Conservation (phyloP, 495 filamentous ascomycete species). For the Entonaema liquescens region DNA sequence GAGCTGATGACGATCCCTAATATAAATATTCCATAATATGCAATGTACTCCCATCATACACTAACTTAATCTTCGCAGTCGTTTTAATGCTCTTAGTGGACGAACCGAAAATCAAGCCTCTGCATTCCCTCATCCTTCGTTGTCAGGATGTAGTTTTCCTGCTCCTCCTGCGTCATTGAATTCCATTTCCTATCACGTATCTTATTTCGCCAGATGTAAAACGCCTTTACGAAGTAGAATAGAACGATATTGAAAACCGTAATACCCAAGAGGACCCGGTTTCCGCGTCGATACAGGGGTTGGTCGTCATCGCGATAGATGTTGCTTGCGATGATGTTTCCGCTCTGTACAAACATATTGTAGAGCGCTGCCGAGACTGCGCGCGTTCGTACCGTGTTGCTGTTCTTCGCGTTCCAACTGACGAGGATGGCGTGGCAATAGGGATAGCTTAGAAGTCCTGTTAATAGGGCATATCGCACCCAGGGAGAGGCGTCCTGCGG, state of each 20-base stretch:
- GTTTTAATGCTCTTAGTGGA: conserved; percentile 14
- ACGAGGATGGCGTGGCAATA: conserved; percentile 71
- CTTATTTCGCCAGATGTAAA: conserved; percentile 53
- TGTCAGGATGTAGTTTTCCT: conserved; percentile 43
- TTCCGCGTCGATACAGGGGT: conserved; percentile 62
- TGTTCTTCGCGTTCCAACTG: conserved; percentile 67
- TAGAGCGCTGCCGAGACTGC: conserved; percentile 65
- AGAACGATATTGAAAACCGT: conserved; percentile 51
- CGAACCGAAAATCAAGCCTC: conserved; percentile 36
- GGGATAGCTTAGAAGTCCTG: conserved; percentile 64
- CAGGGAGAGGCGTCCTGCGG: conserved; percentile 54
- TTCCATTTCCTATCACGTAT: conserved; percentile 48
- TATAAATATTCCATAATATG: no score
- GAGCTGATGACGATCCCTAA: no score
- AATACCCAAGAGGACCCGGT: conserved; percentile 57
- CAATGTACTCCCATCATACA: no score
- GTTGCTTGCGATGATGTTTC: conserved; percentile 61
- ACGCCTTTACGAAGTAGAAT: conserved; percentile 50
- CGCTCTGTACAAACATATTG: conserved; percentile 58
- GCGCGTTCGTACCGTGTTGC: conserved; percentile 67
- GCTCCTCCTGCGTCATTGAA: conserved; percentile 50
- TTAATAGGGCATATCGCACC: conserved; percentile 62
- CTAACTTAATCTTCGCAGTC: no score
- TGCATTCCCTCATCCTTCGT: conserved; percentile 39
- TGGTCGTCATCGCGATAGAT: conserved; percentile 66